Conservation (phyloP, 805 yeast species). For the Myxozyma lipomycoides region DNA sequence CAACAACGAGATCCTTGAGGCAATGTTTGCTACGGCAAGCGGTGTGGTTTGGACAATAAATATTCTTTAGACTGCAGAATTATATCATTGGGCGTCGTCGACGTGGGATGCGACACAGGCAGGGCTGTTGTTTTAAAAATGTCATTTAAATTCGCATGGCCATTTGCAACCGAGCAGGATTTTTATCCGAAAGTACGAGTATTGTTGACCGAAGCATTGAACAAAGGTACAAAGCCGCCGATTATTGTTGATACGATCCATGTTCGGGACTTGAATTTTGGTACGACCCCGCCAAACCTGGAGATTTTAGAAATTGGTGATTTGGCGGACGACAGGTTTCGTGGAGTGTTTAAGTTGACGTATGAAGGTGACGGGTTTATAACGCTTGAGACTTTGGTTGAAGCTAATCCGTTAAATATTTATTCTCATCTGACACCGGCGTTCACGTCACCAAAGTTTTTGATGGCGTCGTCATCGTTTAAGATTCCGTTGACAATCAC, state of each 20-base stretch:
- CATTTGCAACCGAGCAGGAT: conserved; percentile 61
- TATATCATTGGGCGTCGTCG: too few relatives aligned
- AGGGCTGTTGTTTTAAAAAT: too few relatives aligned
- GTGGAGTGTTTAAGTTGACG: conserved; percentile 76
- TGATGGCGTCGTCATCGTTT: conserved; percentile 61
- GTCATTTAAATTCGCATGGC: conserved; percentile 81
- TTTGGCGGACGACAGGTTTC: conserved; percentile 65
- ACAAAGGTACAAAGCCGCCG: conserved; percentile 64
- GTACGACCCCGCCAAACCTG: conserved; percentile 64
- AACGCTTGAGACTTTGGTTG: conserved; percentile 68
- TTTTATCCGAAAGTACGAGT: conserved; percentile 60
- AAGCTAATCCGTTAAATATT: conserved; percentile 73
- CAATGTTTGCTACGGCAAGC: too few relatives aligned
- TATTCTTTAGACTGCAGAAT: too few relatives aligned
- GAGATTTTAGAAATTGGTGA: conserved; percentile 84
- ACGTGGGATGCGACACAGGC: too few relatives aligned
- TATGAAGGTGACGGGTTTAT: conserved; percentile 73
- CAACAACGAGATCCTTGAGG: too few relatives aligned
- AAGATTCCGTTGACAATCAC: conserved; percentile 76
- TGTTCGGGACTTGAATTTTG: conserved; percentile 68
- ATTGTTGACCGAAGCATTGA: conserved; percentile 65
- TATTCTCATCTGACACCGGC: conserved; percentile 45
- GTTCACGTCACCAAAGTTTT: conserved; percentile 65
- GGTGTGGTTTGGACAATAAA: too few relatives aligned
- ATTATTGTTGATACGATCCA: conserved; percentile 65